phyloP scores from a whole-genome alignment of 306 rosid species.

The Astragalus glycyphyllos region DNA sequence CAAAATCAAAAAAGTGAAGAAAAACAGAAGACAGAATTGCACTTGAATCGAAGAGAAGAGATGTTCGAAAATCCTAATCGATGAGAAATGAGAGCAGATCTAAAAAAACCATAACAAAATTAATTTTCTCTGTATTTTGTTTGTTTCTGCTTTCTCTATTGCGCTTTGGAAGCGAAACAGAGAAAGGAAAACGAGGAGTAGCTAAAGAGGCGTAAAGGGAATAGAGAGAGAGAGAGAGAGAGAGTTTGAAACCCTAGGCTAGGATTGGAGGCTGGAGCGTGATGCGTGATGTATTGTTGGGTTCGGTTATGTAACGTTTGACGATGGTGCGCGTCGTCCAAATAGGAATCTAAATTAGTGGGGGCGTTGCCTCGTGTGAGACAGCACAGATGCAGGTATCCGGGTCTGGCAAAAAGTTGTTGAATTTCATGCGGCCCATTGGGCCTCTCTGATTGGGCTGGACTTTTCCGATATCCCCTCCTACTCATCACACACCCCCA shows the following conservation, averaged over 20 bases:
- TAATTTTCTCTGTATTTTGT: background rate
- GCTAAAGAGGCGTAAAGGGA: background rate
- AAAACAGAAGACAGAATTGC: constrained; percentile 27
- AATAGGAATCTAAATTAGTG: too few relatives aligned
- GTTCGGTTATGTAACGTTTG: constrained; percentile 15
- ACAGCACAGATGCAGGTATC: too few relatives aligned
- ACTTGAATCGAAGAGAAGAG: background rate
- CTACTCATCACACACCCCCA: too few relatives aligned
- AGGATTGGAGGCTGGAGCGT: too few relatives aligned
- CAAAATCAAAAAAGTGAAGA: constrained; percentile 20
- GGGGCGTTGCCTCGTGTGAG: too few relatives aligned
- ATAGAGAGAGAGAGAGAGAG: background rate
- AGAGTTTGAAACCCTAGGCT: constrained; percentile 30
- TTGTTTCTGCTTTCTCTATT: background rate
- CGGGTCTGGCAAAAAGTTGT: too few relatives aligned
- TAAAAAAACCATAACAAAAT: constrained; percentile 1
- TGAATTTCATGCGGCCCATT: too few relatives aligned
- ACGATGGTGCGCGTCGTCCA: background rate
- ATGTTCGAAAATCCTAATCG: constrained; percentile 27
- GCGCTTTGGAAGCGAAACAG: background rate
- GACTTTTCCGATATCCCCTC: too few relatives aligned
- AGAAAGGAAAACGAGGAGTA: background rate
- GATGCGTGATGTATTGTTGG: too few relatives aligned
- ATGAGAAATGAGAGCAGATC: background rate
- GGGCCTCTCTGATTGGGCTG: too few relatives aligned